Evolutionary conservation across 768 basidiomycete species (phyloP), one percentile per base, ranked within the genome.

Genomic region (Ephemerocybe angulata): DNA sequence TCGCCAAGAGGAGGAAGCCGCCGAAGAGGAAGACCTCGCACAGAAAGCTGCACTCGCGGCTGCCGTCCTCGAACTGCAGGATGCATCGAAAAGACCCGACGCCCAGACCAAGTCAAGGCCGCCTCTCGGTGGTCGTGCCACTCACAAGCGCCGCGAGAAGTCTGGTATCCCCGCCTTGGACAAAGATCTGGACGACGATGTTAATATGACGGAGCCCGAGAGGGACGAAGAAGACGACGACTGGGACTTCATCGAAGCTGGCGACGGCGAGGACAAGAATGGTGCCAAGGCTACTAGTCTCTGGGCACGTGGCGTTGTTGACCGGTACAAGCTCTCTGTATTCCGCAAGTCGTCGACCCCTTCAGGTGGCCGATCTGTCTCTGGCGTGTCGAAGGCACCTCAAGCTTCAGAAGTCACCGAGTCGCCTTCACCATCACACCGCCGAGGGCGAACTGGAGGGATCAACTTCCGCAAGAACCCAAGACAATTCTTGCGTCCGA

Each of bases 261-360:
- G 74, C 4, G 87, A 87, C 59, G 85, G 83, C n/a, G 90, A 91
- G 65, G 91, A 92, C 54, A 78, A 85, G 57, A 93, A 93, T 58
- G 90, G 91, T 17, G 74, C 86, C 24, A 85, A 86, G 64, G 90
- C 85, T 6, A 82, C 84, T 19, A 93, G 87, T 64, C 78, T 94
- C 35, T 94, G 93, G 65, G 87, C 93, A 40, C 84, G 92, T n/a
- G 93, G 93, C 4, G 89, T 94, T 46, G 90, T 93, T 50, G 93
- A 96, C 67, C 80, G 88, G 52, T 96, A 95, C 66, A 79, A 83
- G 54, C 75, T 96, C 52, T 85, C 88, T 15, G 90, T 93, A 21
- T 93, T 93, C 80, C 81, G 90, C 52, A 93, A 92, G 67, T 78
- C 80, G n/a, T 84, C 86, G 13, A 87, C 85, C 11, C 84, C 87